Percentiles rank a stretch among this genome's conserved stretches.
These are phyloP conservation scores for Fraxinus sp. DNA, from an alignment of 305 asterid genomes.

Conservation along the genomic window DNA sequence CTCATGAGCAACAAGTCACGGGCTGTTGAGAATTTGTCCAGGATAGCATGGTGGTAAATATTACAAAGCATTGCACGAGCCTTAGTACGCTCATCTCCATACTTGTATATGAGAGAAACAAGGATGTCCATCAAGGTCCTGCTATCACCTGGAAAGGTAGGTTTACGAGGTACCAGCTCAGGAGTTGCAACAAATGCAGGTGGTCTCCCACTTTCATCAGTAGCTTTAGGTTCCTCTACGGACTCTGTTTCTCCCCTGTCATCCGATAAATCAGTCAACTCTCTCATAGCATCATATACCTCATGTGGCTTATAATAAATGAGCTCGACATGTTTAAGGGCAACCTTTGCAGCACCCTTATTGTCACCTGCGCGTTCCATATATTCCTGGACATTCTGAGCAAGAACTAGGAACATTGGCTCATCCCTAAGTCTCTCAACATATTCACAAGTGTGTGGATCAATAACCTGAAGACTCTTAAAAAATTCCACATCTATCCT, in stretches of 20 bases:
- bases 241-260: slow-evolving; percentile 46
- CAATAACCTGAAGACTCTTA: slow-evolving; percentile 90
- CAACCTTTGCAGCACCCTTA: slow-evolving; percentile 91
- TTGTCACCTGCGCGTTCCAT: slow-evolving; percentile 57
- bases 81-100: slow-evolving; percentile 83
- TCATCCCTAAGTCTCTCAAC: slow-evolving; percentile 92
- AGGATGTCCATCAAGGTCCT: slow-evolving; percentile 70
- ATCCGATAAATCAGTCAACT: slow-evolving; percentile 63
- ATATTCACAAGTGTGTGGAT: slow-evolving; percentile 93
- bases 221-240: slow-evolving; percentile 51
- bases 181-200: slow-evolving; percentile 62
- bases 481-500: slow-evolving; percentile 83
- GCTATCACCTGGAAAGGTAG: slow-evolving; percentile 77
- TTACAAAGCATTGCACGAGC: slow-evolving; percentile 99
- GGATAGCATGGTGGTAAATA: slow-evolving; percentile 85
- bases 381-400: slow-evolving; percentile 88
- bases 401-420: slow-evolving; percentile 70
- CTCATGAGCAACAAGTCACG: slow-evolving; percentile 94
- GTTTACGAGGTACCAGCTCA: slow-evolving; percentile 71
- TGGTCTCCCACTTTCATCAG: slow-evolving; percentile 60
- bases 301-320: slow-evolving; percentile 91
- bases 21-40: slow-evolving; percentile 71
- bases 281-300: slow-evolving; percentile 92
- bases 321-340: slow-evolving; percentile 85
- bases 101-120: slow-evolving; percentile 66